Evolutionary conservation across 306 rosid genomes (phyloP).

Genomic region (Vigna reflexopilosa): DNA sequence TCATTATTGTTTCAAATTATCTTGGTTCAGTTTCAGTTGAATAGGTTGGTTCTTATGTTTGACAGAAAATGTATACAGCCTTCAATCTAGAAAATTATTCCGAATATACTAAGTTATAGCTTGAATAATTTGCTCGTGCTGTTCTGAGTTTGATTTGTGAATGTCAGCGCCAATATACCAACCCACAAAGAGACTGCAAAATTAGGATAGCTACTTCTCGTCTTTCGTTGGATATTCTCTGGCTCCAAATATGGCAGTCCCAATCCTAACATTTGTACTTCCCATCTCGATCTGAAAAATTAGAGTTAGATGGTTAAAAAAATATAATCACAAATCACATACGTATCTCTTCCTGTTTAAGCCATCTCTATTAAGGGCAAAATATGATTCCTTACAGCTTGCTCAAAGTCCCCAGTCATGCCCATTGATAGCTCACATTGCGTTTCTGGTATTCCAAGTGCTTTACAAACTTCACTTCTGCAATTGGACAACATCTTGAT

Average conservation of each 20-base stretch:
- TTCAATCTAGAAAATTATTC: conserved; percentile 31
- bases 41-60: conserved; percentile 6
- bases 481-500: conserved; percentile 71
- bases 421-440: conserved; percentile 94
- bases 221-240: conserved; percentile 80
- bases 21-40: conserved; percentile 4
- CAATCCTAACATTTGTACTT: conserved; percentile 90
- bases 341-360: conserved; percentile 15
- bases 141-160: conserved; percentile 29
- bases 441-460: conserved; percentile 74
- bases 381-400: conserved; percentile 71
- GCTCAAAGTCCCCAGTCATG: conserved; percentile 94
- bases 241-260: conserved; percentile 90
- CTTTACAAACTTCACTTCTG: conserved; percentile 81
- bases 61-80: not conserved
- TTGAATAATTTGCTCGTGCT: conserved; percentile 33
- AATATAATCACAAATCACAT: conserved; percentile 12
- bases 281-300: conserved; percentile 90
- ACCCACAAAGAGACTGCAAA: conserved; percentile 15
- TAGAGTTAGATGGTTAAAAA: conserved; percentile 9
- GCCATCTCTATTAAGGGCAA: not conserved
- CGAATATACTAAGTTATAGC: conserved; percentile 42
- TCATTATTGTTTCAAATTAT: conserved; percentile 10
- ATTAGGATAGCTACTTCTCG: conserved; percentile 39
- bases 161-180: conserved; percentile 28